Evolutionary conservation across 177 flowering plant genomes (phyloP).

Genomic region (Vitis hybrid): DNA sequence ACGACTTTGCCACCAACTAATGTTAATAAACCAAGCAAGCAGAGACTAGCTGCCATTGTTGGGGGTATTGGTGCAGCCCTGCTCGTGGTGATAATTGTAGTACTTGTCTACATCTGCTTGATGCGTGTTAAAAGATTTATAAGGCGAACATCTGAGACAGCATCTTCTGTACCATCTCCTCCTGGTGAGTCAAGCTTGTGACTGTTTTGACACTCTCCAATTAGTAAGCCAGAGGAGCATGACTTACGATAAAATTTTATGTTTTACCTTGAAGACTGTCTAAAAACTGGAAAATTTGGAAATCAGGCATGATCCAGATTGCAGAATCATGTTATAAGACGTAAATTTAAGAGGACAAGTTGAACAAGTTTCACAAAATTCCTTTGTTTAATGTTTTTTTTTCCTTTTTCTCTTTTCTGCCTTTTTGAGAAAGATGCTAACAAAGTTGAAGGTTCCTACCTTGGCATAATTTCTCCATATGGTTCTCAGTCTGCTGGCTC

Average conservation of each 20-base stretch:
- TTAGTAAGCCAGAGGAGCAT: too few relatives aligned
- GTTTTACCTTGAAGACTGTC: too few relatives aligned
- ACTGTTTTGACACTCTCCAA: not conserved
- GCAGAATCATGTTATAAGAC: too few relatives aligned
- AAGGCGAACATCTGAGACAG: conserved; percentile 38
- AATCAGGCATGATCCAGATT: too few relatives aligned
- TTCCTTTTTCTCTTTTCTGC: too few relatives aligned
- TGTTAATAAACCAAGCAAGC: conserved; percentile 27
- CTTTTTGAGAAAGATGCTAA: too few relatives aligned
- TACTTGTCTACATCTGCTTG: conserved; percentile 39
- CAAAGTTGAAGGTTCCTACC: too few relatives aligned
- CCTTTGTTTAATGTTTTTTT: too few relatives aligned
- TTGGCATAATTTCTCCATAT: not conserved
- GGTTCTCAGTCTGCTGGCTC: not conserved
- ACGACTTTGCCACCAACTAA: conserved; percentile 27
- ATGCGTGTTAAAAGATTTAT: conserved; percentile 36
- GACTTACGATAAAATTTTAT: too few relatives aligned
- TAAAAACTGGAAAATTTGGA: too few relatives aligned
- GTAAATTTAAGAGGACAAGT: too few relatives aligned
- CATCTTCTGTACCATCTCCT: conserved; percentile 42
- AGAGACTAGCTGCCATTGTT: conserved; percentile 32
- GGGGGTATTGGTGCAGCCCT: conserved; percentile 39
- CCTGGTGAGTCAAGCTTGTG: conserved; percentile 27
- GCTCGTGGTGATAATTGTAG: conserved; percentile 30
- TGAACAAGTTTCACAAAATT: too few relatives aligned